Evolutionary conservation across 108 stramenopile species (phyloP).

Genomic region (Cylindrotheca fusiformis): DNA sequence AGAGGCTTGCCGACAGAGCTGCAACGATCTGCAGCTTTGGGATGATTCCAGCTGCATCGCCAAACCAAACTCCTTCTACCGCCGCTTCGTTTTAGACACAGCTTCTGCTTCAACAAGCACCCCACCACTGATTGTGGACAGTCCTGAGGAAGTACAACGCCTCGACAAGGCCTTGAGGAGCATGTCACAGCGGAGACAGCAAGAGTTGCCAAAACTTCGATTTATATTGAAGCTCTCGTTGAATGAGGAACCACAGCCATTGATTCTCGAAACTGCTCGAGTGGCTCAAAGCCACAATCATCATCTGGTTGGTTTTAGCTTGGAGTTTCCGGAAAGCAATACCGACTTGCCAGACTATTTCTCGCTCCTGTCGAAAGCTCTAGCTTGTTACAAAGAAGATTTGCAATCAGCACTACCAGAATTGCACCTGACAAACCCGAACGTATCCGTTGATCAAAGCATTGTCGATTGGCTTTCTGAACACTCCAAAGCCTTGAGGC

Average conservation of each 20-base stretch:
- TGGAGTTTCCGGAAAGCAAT: background rate
- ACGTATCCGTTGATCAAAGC: constrained; percentile 4
- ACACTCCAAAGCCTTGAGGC: background rate
- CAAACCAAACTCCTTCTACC: constrained; percentile 38
- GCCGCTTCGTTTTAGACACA: constrained; percentile 14
- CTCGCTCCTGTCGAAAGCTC: background rate
- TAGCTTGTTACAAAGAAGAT: background rate
- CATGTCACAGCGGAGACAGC: background rate
- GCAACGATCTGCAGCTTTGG: constrained; percentile 7
- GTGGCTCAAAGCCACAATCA: background rate
- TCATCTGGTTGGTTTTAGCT: background rate
- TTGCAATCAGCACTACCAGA: background rate
- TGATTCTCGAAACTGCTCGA: background rate
- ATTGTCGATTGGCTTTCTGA: constrained; percentile 7
- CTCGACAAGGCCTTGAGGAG: constrained; percentile 9
- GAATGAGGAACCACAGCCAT: background rate
- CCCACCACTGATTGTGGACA: constrained; percentile 20
- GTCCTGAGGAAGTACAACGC: constrained; percentile 26
- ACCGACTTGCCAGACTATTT: background rate
- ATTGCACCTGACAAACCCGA: background rate
- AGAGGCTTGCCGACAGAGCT: background rate
- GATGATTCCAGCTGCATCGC: constrained; percentile 25
- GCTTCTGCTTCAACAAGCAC: background rate
- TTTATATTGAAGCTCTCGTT: background rate
- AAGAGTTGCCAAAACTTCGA: background rate